Conservation (phyloP, 73 alveolate species). For the Durusdinium trenchii region DNA sequence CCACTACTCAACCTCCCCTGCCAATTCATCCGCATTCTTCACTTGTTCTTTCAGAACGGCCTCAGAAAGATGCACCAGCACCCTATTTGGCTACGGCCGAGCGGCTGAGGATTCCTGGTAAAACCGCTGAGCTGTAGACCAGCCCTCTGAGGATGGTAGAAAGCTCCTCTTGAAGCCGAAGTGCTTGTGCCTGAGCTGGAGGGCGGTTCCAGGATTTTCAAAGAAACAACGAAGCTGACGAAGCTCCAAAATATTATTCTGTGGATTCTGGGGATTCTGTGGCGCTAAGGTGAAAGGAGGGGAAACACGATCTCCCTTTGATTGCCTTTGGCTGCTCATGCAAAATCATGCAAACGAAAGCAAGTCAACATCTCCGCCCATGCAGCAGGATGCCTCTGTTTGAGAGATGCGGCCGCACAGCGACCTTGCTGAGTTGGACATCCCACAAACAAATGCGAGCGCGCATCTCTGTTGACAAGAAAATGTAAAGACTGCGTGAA, state of each 20-base stretch:
- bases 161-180: conserved; percentile 33
- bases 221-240: too few relatives aligned
- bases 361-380: neutral
- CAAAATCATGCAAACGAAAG: too few relatives aligned
- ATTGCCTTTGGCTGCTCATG: too few relatives aligned
- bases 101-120: neutral
- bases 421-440: conserved; percentile 1
- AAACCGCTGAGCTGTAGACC: neutral
- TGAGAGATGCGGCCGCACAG: conserved; percentile 32
- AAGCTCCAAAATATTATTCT: too few relatives aligned
- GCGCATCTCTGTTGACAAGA: too few relatives aligned
- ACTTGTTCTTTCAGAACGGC: conserved; percentile 57
- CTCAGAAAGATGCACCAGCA: neutral
- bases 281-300: too few relatives aligned
- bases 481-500: too few relatives aligned
- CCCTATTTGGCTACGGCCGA: neutral
- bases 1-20: conserved; percentile 22
- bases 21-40: conserved; percentile 34
- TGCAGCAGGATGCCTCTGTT: conserved; percentile 26
- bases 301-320: too few relatives aligned
- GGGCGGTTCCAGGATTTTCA: neutral
- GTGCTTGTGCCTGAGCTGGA: conserved; percentile 45
- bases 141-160: conserved; percentile 49
- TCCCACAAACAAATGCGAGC: too few relatives aligned
- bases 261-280: too few relatives aligned